Base-by-base conservation (phyloP, 805 yeast genomes). In the Candida coquimbonensis region DNA sequence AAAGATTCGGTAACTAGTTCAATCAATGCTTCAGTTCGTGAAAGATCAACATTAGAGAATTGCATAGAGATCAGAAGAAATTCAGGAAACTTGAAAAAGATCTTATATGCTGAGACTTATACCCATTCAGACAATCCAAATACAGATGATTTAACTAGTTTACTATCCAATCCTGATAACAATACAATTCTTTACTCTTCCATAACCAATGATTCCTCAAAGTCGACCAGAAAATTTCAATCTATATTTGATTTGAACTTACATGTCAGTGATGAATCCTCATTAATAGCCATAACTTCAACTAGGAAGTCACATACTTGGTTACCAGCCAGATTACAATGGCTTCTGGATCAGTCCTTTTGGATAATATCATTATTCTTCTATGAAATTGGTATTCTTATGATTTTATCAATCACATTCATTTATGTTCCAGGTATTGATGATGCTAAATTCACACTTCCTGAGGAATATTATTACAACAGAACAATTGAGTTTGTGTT, bases 351-450 rank as follows among this genome's bases (percentile, higher is more conserved):
- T 53, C 25, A 38, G 16, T 8, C 39, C 2, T 17, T 42, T 8
- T 46, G 46, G 47, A 48, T 55, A 29, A 26, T 48, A 3, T 14
- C 50, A 17, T 49, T 56, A 17, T 46, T 49, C 40, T 24, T 53
- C 2, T 52, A 55, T 14, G 61, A 57, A 40, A 58, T 65, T 24
- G 74, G 73, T 0, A 60, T 65, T 39, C 46, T 66, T 2, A 52
- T 68, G 25, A 49, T 68, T 3, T 48, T 66, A 17, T 68, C 73
- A 31, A 66, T 68, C 13, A 64, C 69, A 44, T 68, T 69, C 60
- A 66, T 68, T 35, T 70, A 66, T 49, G 67, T 66, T 1, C 70
- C 70, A 3, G 64, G 60, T 2, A 61, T 68, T 37, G 54, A 54
- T 14, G 53, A 63, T 34, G 55, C 60, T 3, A 45, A 39, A 39